Evolutionary conservation across 2,329 filamentous ascomycete species (phyloP).

Genomic region (Annulohypoxylon truncatum): DNA sequence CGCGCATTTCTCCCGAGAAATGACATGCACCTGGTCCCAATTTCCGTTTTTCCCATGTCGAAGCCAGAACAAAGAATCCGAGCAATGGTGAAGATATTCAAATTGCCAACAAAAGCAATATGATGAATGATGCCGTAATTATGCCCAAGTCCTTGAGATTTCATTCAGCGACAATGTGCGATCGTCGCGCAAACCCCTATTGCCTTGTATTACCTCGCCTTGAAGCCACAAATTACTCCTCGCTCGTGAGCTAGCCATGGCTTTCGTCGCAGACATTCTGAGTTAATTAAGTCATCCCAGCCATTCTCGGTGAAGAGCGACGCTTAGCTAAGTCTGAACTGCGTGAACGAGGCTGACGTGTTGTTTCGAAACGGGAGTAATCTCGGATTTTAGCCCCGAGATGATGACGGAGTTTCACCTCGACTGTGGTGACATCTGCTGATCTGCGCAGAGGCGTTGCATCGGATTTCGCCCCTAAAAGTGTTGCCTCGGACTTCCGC

Average conservation of each 20-base stretch:
- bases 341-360: neutral
- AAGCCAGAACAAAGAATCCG: no score
- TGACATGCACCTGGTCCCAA: neutral
- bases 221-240: neutral
- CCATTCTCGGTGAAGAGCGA: neutral
- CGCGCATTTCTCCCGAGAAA: neutral
- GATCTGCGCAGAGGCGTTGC: neutral
- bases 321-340: neutral
- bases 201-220: no score
- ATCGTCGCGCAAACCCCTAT: neutral
- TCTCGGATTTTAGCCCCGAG: constrained; percentile 2
- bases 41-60: neutral
- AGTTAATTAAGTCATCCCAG: neutral
- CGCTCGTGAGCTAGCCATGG: neutral
- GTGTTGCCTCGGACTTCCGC: neutral
- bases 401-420: neutral
- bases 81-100: no score
- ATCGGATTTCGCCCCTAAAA: constrained; percentile 1
- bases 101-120: neutral
- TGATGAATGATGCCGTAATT: neutral
- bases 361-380: neutral
- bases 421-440: neutral
- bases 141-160: neutral
- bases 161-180: neutral
- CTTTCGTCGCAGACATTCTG: no score